A percentile compares a stretch with the other conserved stretches of the same genome.
Conservation (phyloP, 306 rosid genomes). For the Acacia crassicarpa region DNA sequence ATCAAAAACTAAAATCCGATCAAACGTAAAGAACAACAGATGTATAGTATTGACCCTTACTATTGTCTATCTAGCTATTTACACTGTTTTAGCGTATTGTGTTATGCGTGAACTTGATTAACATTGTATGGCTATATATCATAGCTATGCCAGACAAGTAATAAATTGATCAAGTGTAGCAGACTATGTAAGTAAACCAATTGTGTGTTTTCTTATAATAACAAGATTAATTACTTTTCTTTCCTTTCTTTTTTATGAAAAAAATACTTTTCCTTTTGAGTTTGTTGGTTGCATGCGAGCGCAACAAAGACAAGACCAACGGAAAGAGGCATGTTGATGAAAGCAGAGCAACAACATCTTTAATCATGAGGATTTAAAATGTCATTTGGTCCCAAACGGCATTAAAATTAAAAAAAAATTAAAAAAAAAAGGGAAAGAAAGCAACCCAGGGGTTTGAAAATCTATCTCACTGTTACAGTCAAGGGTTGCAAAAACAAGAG, state of each 20-base stretch:
- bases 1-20: no score
- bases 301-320: constrained; percentile 50
- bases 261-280: neutral
- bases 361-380: constrained; percentile 47
- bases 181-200: neutral
- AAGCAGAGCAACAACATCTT: constrained; percentile 60
- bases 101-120: neutral
- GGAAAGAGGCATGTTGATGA: constrained; percentile 47
- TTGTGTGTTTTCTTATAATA: neutral
- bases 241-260: neutral
- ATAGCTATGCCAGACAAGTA: neutral
- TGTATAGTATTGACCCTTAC: no score
- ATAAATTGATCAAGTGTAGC: neutral
- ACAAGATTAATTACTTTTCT: neutral
- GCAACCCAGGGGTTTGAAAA: constrained; percentile 34
- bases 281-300: constrained; percentile 35
- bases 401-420: neutral
- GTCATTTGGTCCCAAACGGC: constrained; percentile 49
- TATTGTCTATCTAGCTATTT: no score
- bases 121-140: neutral
- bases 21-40: no score
- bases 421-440: neutral
- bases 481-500: constrained; percentile 68
- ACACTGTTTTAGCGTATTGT: neutral
- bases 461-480: constrained; percentile 71